Evolutionary conservation across 768 basidiomycete genomes (phyloP), one percentile per base, ranked within the genome.

Genomic region (Termitomyces sp.): DNA sequence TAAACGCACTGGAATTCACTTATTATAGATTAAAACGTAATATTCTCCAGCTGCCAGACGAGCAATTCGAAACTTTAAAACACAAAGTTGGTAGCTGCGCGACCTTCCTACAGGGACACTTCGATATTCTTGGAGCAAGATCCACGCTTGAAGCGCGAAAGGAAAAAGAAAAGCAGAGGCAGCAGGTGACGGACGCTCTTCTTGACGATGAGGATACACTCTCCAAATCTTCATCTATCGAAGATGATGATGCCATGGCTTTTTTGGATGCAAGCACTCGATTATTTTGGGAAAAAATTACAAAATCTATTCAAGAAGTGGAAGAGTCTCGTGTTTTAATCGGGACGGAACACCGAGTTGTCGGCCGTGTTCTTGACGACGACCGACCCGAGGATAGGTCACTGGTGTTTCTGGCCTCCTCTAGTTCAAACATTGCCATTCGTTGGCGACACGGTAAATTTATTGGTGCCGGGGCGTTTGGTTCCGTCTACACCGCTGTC

Each of bases 361-460:
- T 94, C 34, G 97, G 97, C 16, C 90, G 93, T 52, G 96, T 98
- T 5, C 80, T 99, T 42, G 94, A 98, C 69, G 88, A 94, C 66
- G 91, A 94, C 67, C 92, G 90, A 60, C 83, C 88, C 8, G 97
- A 98, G 72, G 96, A 99, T 69, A 85, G 93, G 46, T 94, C 96
- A 0, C 77, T 97, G 46, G 87, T 94, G 6, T 96, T 94, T 78
- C 82, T 99, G 41, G 97, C 97, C 0, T 94, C 94, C 2, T 93
- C 93, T n/a, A 87, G 87, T 41, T 94, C 94, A 27, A 97, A 96
- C 64, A 93, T 98, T 60, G 92, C 94, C 3, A 88, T 98, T 59
- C 85, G 92, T 41, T 99, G 97, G 97, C 96, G 98, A 69, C 97
- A 99, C 73, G 94, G 96, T 14, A 86, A 90, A 57, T 98, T 98